Conservation (phyloP, 2,329 filamentous ascomycete species). For the Emmonsiellopsis sp. region DNA sequence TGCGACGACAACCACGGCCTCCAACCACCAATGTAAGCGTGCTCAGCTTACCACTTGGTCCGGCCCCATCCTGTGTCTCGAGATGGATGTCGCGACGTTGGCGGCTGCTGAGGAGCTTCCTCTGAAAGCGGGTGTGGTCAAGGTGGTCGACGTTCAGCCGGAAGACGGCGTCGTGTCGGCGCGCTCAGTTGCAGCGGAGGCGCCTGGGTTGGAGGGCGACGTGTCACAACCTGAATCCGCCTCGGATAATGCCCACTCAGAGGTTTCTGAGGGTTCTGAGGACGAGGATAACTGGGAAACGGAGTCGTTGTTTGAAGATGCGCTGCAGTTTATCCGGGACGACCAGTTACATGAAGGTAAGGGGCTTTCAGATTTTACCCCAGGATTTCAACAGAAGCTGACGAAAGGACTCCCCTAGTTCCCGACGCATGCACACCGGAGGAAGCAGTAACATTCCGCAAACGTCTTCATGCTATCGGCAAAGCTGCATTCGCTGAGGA, state of each 20-base stretch:
- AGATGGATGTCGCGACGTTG: constrained; percentile 32
- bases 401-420: constrained; percentile 17
- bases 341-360: constrained; percentile 38
- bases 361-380: neutral
- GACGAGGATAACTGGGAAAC: constrained; percentile 12
- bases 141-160: constrained; percentile 25
- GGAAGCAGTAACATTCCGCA: constrained; percentile 60
- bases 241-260: constrained; percentile 11
- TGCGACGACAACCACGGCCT: neutral
- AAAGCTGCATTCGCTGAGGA: constrained; percentile 66
- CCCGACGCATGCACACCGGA: constrained; percentile 55
- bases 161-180: constrained; percentile 11
- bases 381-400: neutral
- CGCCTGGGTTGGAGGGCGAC: constrained; percentile 21
- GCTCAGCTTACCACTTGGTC: constrained; percentile 22
- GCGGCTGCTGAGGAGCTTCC: constrained; percentile 23
- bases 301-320: constrained; percentile 52
- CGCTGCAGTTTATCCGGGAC: constrained; percentile 50
- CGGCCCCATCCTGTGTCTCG: constrained; percentile 22
- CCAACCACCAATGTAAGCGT: constrained; percentile 26
- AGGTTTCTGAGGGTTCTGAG: neutral
- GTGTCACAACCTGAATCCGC: constrained; percentile 27
- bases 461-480: constrained; percentile 66
- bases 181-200: constrained; percentile 17
- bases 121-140: constrained; percentile 27